Conservation (phyloP, 2,329 filamentous ascomycete species). For the Ophiostoma montium region DNA sequence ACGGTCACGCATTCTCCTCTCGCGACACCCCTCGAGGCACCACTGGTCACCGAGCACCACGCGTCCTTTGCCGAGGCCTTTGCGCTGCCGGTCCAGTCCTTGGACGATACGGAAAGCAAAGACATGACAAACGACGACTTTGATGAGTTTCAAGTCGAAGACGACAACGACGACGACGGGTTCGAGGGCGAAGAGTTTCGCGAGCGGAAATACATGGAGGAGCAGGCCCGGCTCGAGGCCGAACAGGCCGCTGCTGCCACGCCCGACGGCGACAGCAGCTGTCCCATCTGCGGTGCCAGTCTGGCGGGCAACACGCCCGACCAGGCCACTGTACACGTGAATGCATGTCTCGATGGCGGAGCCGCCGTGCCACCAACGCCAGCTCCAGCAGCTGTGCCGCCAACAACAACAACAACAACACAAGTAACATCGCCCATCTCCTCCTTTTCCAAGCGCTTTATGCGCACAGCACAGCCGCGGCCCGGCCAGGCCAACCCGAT, state of each 20-base stretch:
- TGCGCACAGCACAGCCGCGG: conserved; percentile 54
- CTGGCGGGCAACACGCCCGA: conserved; percentile 47
- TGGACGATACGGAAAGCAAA: conserved; percentile 9
- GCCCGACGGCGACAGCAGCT: conserved; percentile 30
- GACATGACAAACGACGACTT: conserved; percentile 20
- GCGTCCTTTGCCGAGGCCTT: conserved; percentile 8
- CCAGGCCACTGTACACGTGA: conserved; percentile 73
- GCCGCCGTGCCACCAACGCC: background rate
- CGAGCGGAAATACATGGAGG: conserved; percentile 58
- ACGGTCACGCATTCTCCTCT: background rate
- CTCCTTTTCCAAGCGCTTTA: conserved; percentile 39
- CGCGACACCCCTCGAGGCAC: background rate
- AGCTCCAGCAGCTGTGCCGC: background rate
- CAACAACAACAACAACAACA: background rate
- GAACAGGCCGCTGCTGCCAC: conserved; percentile 29
- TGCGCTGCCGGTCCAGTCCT: background rate
- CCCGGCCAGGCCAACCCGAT: conserved; percentile 76
- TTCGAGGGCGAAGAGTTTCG: conserved; percentile 31
- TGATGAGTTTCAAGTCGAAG: conserved; percentile 25
- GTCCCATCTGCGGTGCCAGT: conserved; percentile 63
- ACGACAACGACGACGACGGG: conserved; percentile 36
- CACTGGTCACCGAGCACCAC: background rate
- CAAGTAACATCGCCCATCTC: conserved; percentile 17
- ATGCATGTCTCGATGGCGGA: conserved; percentile 66
- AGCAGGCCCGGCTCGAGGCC: conserved; percentile 54